These are phyloP conservation scores for Dysphania ambrosioides DNA, from an alignment of 148 eudicot genomes.

Conservation along the genomic window DNA sequence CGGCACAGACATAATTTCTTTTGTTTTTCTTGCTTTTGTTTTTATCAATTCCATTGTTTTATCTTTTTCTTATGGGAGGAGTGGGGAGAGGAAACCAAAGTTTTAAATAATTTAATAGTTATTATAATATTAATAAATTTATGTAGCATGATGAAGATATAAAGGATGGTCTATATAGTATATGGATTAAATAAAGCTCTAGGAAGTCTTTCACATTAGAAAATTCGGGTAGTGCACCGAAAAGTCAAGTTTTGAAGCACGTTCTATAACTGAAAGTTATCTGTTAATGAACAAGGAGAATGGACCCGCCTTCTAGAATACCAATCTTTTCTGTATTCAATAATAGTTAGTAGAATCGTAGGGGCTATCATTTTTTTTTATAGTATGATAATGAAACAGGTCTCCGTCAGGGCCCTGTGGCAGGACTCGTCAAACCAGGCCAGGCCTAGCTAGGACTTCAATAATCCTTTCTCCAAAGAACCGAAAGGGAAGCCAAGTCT, in stretches of 20 bases:
- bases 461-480: no score
- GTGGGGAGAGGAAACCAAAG: not conserved
- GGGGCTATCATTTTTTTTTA: not conserved
- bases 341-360: not conserved
- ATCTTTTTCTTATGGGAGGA: no score
- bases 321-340: not conserved
- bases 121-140: no score
- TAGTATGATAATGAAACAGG: no score
- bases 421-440: no score
- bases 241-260: constrained; percentile 17
- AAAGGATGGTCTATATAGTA: constrained; percentile 12
- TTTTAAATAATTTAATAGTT: not conserved
- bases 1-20: not conserved
- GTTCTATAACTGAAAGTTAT: not conserved
- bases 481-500: no score
- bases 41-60: not conserved
- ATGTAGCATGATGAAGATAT: not conserved
- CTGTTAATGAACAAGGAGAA: constrained; percentile 16
- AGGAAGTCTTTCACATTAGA: not conserved
- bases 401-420: no score
- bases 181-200: no score
- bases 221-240: not conserved
- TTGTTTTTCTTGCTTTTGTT: not conserved
- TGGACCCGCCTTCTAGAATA: constrained; percentile 5
- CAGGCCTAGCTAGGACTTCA: no score